Evolutionary conservation across 345 rosid genomes (phyloP), one percentile per base, ranked within the genome.

Genomic region (Odontarrhena argentea): DNA sequence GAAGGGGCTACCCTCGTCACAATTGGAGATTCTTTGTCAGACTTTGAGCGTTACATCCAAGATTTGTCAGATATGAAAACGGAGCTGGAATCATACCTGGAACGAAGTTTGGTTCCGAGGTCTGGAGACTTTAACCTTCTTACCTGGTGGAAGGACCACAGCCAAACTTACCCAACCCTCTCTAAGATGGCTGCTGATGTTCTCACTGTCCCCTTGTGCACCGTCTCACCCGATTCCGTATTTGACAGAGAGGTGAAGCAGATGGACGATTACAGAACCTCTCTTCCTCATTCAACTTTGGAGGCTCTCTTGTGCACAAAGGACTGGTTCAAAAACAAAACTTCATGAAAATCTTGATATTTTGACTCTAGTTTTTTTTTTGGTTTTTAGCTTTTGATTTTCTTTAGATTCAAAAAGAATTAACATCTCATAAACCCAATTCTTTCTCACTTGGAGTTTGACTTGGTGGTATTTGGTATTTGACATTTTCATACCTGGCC

Each of bases 301-400:
- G 93, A 89, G 76, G 94, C 96, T 57, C 83, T 87, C 30, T 60
- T 89, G 22, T 89, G 96, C 72, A 82, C 87, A 25, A 89, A 89
- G 75, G 91, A 85, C 54, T 87, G 96, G 96, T 32, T 72, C 12
- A 64, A 65, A 34, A 57, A 44, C 45, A 32, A 9, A 65, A 41
- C 47, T 13, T 24, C 18, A 24, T 64, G 54, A 72, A 22, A 15
- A n/a, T 12, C 47, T 12, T 63, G 25, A 15, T 10, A 32, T 47
- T 48, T 9, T 8, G 58, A 18, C 14, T 41, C 36, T 15, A 32
- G 36, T 24, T 63, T 43, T 9, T 2, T 11, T 30, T 58, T 47
- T 25, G 9, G 5, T 13, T 60, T 55, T 55, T 38, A 36, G 63
- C 22, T 11, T 63, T 22, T 28, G 46, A 18, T 18, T 18, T 68